These are phyloP conservation scores for Fusarium pseudocircinatum DNA, from an alignment of 2,329 filamentous ascomycete species.

Conservation along the genomic window DNA sequence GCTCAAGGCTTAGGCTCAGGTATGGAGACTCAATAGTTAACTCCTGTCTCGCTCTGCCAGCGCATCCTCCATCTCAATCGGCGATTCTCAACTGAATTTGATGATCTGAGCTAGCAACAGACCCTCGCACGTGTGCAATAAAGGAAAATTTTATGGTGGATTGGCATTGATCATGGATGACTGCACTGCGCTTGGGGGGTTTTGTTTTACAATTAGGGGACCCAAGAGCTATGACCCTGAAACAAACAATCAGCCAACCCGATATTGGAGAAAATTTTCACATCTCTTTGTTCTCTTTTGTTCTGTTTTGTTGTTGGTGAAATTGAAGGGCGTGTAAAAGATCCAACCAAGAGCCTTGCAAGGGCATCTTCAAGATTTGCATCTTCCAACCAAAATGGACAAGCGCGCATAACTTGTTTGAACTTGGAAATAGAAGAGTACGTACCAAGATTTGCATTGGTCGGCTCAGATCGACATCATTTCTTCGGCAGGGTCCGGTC, in stretches of 20 bases:
- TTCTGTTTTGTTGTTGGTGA: conserved; percentile 1
- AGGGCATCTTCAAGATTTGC: conserved; percentile 1
- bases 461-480: conserved; percentile 42
- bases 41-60: conserved; percentile 19
- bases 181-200: neutral
- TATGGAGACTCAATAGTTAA: conserved; percentile 16
- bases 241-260: conserved; percentile 6
- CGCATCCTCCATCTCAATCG: conserved; percentile 28
- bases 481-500: conserved; percentile 39
- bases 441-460: conserved; percentile 4
- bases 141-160: conserved; percentile 28
- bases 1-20: neutral
- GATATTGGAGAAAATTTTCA: neutral
- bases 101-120: conserved; percentile 30
- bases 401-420: conserved; percentile 12
- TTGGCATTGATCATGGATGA: neutral
- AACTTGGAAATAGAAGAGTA: neutral
- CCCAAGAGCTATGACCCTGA: conserved; percentile 5
- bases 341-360: conserved; percentile 13
- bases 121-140: conserved; percentile 1
- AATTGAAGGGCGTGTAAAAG: conserved; percentile 12
- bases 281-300: neutral
- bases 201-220: conserved; percentile 4
- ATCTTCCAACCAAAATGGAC: conserved; percentile 9
- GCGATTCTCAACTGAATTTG: conserved; percentile 28